Evolutionary conservation across 2,329 filamentous ascomycete genomes (phyloP).

Genomic region (Aaosphaeria pasadenensis): DNA sequence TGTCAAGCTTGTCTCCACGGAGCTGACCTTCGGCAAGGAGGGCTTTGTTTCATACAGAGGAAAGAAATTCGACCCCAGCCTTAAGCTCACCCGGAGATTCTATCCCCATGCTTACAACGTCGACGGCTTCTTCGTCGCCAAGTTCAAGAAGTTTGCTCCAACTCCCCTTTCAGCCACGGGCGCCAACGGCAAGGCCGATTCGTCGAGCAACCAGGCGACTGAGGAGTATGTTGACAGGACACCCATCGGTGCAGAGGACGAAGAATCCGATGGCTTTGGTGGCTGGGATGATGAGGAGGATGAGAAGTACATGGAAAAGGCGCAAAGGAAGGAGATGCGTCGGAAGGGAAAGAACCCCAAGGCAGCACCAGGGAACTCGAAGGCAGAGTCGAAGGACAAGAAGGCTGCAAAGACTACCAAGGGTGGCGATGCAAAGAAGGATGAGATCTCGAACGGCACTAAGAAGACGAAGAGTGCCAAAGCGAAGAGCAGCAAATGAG

Average conservation of each 20-base stretch:
- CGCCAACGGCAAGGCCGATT: constrained; percentile 12
- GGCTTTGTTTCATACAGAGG: constrained; percentile 89
- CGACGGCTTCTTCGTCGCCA: constrained; percentile 97
- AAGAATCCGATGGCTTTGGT: constrained; percentile 44
- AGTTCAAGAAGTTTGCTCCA: constrained; percentile 88
- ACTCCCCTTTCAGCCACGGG: constrained; percentile 60
- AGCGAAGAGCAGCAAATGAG: too few relatives aligned
- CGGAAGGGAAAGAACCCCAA: constrained; percentile 50
- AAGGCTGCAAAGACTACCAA: background rate
- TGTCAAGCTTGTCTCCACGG: constrained; percentile 88
- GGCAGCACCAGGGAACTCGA: constrained; percentile 15
- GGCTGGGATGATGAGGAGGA: constrained; percentile 53
- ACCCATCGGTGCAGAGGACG: constrained; percentile 8
- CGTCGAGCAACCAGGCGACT: background rate
- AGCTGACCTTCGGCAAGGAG: constrained; percentile 84
- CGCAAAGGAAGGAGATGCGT: constrained; percentile 41
- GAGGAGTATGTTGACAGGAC: constrained; percentile 1
- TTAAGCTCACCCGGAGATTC: constrained; percentile 58
- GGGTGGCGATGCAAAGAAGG: background rate
- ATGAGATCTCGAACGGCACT: background rate
- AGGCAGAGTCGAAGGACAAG: constrained; percentile 16
- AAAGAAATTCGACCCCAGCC: constrained; percentile 83
- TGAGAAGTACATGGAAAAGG: constrained; percentile 45
- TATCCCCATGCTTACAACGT: constrained; percentile 52
- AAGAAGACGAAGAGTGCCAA: background rate